phyloP scores from a whole-genome alignment of 805 yeast genomes.

The Alloascoidea hylecoeti region DNA sequence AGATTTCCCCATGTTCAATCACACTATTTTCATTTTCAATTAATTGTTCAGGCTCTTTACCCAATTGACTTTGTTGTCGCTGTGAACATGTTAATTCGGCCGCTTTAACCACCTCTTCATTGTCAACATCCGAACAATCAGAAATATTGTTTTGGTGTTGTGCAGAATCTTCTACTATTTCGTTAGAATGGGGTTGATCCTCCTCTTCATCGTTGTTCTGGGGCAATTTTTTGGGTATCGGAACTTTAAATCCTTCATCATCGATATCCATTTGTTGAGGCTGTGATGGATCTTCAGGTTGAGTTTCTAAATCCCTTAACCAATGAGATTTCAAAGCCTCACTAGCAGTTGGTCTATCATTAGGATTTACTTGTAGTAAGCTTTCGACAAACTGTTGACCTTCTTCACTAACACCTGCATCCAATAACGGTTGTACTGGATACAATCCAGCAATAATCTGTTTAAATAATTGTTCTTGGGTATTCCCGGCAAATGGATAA shows the following conservation, averaged over 20 bases:
- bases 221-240: constrained; percentile 2
- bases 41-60: constrained; percentile 23
- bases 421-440: constrained; percentile 36
- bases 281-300: constrained; percentile 10
- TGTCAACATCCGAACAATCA: constrained; percentile 7
- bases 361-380: constrained; percentile 67
- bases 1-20: constrained; percentile 12
- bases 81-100: constrained; percentile 10
- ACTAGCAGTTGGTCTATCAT: constrained; percentile 54
- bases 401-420: constrained; percentile 46
- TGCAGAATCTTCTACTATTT: constrained; percentile 3
- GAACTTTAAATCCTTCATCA: constrained; percentile 2
- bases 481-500: constrained; percentile 86
- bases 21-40: constrained; percentile 17
- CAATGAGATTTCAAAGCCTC: constrained; percentile 74
- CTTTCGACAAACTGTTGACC: constrained; percentile 63
- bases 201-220: constrained; percentile 4
- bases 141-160: background rate
- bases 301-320: constrained; percentile 29
- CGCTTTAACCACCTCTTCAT: constrained; percentile 12
- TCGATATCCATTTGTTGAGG: constrained; percentile 11
- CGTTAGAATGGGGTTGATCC: constrained; percentile 4
- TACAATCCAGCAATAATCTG: constrained; percentile 66
- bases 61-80: constrained; percentile 11
- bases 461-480: constrained; percentile 73